phyloP scores from a whole-genome alignment of 306 rosid species.

The Oxytropis ochrocephala region DNA sequence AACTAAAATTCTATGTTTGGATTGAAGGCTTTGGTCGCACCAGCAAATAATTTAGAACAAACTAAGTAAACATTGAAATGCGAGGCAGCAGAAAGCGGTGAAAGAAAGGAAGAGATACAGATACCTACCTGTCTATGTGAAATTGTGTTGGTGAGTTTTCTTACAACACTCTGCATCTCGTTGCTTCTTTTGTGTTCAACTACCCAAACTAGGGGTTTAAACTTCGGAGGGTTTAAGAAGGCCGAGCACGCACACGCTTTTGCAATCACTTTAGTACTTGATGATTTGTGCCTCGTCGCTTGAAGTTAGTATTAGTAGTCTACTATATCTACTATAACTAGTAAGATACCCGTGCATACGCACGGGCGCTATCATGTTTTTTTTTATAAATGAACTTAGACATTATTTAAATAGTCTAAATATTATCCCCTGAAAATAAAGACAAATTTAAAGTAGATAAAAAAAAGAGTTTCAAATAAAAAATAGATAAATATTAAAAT shows the following conservation, averaged over 20 bases:
- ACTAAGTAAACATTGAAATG: background rate
- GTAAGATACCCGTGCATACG: no score
- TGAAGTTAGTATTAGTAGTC: no score
- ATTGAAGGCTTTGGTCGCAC: background rate
- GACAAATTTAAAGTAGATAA: no score
- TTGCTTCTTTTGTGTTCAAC: background rate
- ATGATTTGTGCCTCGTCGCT: no score
- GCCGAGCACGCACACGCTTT: background rate
- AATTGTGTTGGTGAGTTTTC: conserved; percentile 36
- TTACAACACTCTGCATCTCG: conserved; percentile 47
- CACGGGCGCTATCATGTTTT: no score
- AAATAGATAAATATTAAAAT: no score
- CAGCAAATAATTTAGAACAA: background rate
- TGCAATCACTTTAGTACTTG: background rate
- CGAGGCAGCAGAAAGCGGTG: background rate
- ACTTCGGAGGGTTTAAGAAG: conserved; percentile 21
- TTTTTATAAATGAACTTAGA: no score
- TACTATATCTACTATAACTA: no score
- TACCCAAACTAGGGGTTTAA: conserved; percentile 8
- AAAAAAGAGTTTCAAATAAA: no score
- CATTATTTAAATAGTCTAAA: no score
- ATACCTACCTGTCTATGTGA: conserved; percentile 41
- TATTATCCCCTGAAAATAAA: no score
- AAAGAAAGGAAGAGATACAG: conserved; percentile 1
- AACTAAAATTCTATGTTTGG: background rate